Evolutionary conservation across 176 grass and related monocot genomes (phyloP).

Genomic region (Puccinellia tenuiflora): DNA sequence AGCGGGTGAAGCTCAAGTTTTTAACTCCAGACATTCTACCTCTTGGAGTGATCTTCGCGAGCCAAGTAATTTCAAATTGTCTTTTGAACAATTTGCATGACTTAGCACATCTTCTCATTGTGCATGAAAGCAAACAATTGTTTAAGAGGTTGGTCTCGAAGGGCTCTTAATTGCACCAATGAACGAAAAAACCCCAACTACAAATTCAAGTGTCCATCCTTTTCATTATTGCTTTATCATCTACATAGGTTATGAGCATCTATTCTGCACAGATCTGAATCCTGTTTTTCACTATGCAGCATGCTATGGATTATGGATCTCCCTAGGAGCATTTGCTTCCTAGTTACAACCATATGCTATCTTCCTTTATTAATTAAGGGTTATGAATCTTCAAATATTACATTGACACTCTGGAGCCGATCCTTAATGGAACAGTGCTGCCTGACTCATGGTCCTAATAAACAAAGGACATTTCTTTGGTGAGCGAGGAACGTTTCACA

Average conservation of each 20-base stretch:
- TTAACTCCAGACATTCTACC: too few relatives aligned
- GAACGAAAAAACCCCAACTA: too few relatives aligned
- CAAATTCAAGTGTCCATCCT: too few relatives aligned
- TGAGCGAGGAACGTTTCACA: not conserved
- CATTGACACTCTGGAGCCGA: not conserved
- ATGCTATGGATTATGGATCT: not conserved
- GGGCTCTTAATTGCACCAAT: too few relatives aligned
- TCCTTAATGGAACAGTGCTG: not conserved
- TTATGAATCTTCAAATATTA: not conserved
- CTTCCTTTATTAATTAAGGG: not conserved
- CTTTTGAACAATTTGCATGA: too few relatives aligned
- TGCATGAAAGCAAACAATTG: too few relatives aligned
- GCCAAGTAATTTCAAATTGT: too few relatives aligned
- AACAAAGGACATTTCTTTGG: not conserved
- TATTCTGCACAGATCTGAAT: not conserved
- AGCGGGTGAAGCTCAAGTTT: too few relatives aligned
- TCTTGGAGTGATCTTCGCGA: too few relatives aligned
- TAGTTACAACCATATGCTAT: not conserved
- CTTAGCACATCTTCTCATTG: too few relatives aligned
- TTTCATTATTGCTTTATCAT: too few relatives aligned
- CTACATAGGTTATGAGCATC: not conserved
- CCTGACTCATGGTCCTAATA: not conserved
- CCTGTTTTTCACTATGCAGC: not conserved
- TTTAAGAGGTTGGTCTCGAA: too few relatives aligned
- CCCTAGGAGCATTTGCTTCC: not conserved